Percentiles rank a stretch among this genome's conserved stretches.
phyloP scores from a whole-genome alignment of 768 basidiomycete species.

The Tremella mesenterica region DNA sequence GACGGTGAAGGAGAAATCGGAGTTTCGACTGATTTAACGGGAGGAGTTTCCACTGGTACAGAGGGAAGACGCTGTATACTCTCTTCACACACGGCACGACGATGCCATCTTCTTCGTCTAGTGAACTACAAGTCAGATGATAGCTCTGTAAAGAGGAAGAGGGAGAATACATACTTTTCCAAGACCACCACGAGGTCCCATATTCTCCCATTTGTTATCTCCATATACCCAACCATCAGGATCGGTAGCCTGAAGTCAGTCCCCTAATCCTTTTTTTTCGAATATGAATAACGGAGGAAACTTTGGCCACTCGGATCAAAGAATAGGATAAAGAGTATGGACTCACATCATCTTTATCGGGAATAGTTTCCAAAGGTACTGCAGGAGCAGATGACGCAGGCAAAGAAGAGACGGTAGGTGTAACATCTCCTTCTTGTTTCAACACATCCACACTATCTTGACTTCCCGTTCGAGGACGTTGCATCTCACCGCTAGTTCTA shows the following conservation, averaged over 20 bases:
- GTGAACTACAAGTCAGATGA: slow-evolving; percentile 55
- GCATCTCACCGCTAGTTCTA: slow-evolving; percentile 13
- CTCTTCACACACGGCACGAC: slow-evolving; percentile 69
- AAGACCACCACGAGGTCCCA: slow-evolving; percentile 67
- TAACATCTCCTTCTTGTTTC: slow-evolving; percentile 2
- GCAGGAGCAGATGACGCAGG: not conserved
- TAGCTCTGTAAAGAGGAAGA: not conserved
- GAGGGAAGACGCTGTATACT: slow-evolving; percentile 50
- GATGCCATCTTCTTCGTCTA: slow-evolving; percentile 74
- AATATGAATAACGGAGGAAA: too few species aligned
- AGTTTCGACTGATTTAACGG: not conserved
- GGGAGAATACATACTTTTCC: slow-evolving; percentile 53
- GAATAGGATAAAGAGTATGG: too few species aligned
- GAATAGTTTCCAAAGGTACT: slow-evolving; percentile 18
- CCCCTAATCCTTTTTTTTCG: not conserved
- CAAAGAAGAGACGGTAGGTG: not conserved
- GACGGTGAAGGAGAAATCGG: slow-evolving; percentile 3
- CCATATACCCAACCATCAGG: slow-evolving; percentile 85
- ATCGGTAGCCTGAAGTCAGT: slow-evolving; percentile 53
- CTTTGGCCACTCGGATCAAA: too few species aligned
- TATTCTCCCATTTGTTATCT: slow-evolving; percentile 89
- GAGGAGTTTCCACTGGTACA: not conserved
- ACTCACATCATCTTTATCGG: slow-evolving; percentile 29
- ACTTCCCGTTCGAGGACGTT: slow-evolving; percentile 17
- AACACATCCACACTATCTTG: slow-evolving; percentile 30